Base-by-base conservation (phyloP, 2,329 filamentous ascomycete species). In the Botrytis deweyae region DNA sequence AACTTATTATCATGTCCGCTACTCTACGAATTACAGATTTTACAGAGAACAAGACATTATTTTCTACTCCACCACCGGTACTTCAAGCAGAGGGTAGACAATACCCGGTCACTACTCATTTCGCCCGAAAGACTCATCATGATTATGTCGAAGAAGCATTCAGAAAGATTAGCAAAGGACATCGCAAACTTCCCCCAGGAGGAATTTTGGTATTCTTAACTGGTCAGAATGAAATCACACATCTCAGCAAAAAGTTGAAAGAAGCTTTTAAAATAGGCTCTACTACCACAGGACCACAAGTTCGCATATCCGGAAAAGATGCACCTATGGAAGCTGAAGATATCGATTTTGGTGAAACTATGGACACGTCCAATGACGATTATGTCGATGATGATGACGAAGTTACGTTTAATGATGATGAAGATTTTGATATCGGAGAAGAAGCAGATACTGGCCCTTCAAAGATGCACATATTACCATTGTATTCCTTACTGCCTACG, bases 1-100 rank as follows among this genome's bases (percentile, higher is more conserved):
- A 98, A 83, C 87, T 99, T 14, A 89, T 99, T 74, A 97, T 99
- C 83, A 99, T 99, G 97, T 98, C 95, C 74, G 96, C 96, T 62
- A 99, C 96, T 3, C 86, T 99, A 49, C 88, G 94, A 74, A 93
- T 98, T 64, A 93, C 94, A 20, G 95, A 98, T 80, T 93, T 99
- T 78, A 94, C 93, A 0, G 89, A 94, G 80, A 98, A 99, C 80
- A 84, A 89, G 14, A 90, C 88, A 25, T 86, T 99, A 0, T 99
- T 99, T 82, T 85, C 90, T 6, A 87, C 85, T 0, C 88, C 93
- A 4, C 96, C 96, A 0, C 95, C 95, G 0, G 88, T 98, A 1
- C 87, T 99, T 1, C 90, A 97, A 81, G 92, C 95, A 0, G 95
- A 98, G 81, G 97, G 97, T 16, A 90, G 96, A 59, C 95, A 99